Evolutionary conservation across 345 rosid species (phyloP).

Genomic region (Citrus sinensis): DVS_A1.0 CM039164.1:955501-956000

Average conservation of each 20-base stretch:
- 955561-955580: constrained; percentile 89
- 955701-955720: not conserved
- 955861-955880: constrained; percentile 98
- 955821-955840: constrained; percentile 95
- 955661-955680: constrained; percentile 98
- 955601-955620: constrained; percentile 96
- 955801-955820: constrained; percentile 96
- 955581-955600: constrained; percentile 92
- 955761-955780: too few species aligned
- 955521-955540: constrained; percentile 77
- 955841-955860: constrained; percentile 92
- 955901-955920: not conserved
- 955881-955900: constrained; percentile 62
- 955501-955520: constrained; percentile 85
- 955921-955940: not conserved
- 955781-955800: constrained; percentile 82
- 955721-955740: not conserved
- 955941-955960: not conserved
- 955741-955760: not conserved
- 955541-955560: constrained; percentile 85
- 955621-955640: constrained; percentile 88
- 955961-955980: not conserved
- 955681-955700: constrained; percentile 63
- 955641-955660: constrained; percentile 96
- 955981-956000: not conserved